These are phyloP conservation scores for Coemansia sp. DNA, from an alignment of 192 early-diverging fungal genomes.

Conservation along the genomic window DNA sequence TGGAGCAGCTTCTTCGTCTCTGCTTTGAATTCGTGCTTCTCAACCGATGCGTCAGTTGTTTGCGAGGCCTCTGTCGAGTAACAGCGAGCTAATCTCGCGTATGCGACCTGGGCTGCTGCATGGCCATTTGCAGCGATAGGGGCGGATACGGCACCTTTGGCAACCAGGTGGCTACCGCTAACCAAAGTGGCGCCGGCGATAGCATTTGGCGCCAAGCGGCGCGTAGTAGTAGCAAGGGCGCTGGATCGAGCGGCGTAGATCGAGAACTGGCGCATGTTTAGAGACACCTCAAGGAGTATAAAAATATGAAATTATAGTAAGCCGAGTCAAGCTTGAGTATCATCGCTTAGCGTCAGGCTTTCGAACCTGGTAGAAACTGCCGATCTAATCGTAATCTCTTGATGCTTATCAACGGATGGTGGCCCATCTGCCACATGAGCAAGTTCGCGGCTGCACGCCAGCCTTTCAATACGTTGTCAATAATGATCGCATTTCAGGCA, in stretches of 20 bases:
- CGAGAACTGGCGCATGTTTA: slow-evolving; percentile 44
- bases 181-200: neutral
- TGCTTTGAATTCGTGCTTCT: slow-evolving; percentile 78
- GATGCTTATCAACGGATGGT: neutral
- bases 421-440: neutral
- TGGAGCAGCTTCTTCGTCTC: slow-evolving; percentile 91
- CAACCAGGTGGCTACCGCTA: neutral
- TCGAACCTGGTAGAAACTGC: neutral
- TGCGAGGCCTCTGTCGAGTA: slow-evolving; percentile 31
- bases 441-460: too few species aligned
- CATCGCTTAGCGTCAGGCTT: neutral
- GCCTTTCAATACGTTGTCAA: neutral
- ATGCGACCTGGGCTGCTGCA: neutral
- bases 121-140: neutral
- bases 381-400: neutral
- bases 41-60: slow-evolving; percentile 21
- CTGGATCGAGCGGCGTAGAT: slow-evolving; percentile 28
- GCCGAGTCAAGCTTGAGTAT: neutral
- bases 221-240: slow-evolving; percentile 6
- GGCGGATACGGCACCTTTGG: neutral
- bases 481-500: neutral
- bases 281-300: neutral
- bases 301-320: neutral
- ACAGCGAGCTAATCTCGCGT: slow-evolving; percentile 14
- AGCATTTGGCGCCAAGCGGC: slow-evolving; percentile 3